Percentiles rank a stretch among this genome's conserved stretches.
Evolutionary conservation across 495 filamentous ascomycete species (phyloP).

Genomic region (Daldinia childiae): DNA sequence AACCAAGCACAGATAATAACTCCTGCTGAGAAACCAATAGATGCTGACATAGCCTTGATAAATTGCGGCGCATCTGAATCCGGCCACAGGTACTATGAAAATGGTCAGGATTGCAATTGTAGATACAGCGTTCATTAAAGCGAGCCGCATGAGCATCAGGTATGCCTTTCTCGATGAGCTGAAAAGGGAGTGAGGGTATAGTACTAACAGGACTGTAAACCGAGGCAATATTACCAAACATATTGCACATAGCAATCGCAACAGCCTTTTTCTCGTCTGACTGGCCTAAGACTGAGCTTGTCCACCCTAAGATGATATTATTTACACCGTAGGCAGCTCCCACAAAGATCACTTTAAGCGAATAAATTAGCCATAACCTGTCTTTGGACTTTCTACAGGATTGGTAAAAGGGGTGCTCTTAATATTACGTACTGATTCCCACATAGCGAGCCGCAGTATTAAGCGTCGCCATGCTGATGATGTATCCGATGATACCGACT

Average conservation of each 20-base stretch:
- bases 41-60: conserved; percentile 51
- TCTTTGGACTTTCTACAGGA: not conserved
- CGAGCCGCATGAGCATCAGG: not conserved
- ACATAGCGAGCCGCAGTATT: conserved; percentile 56
- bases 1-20: conserved; percentile 49
- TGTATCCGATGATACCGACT: conserved; percentile 56
- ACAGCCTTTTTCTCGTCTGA: conserved; percentile 57
- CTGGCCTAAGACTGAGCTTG: conserved; percentile 50
- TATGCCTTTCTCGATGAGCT: not conserved
- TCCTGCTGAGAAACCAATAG: conserved; percentile 53
- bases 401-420: not conserved
- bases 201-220: conserved; percentile 48
- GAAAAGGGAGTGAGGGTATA: not conserved
- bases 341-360: conserved; percentile 48
- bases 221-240: conserved; percentile 43
- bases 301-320: conserved; percentile 57
- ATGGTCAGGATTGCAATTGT: not conserved
- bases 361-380: not conserved
- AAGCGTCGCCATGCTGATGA: conserved; percentile 49
- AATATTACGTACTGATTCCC: conserved; percentile 35
- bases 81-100: conserved; percentile 53
- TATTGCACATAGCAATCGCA: conserved; percentile 56
- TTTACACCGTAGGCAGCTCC: conserved; percentile 57
- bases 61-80: conserved; percentile 54
- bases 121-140: not conserved